Evolutionary conservation across 2,329 filamentous ascomycete species (phyloP), one percentile per base, ranked within the genome.

Genomic region (Aspergillus ibericus): DNA sequence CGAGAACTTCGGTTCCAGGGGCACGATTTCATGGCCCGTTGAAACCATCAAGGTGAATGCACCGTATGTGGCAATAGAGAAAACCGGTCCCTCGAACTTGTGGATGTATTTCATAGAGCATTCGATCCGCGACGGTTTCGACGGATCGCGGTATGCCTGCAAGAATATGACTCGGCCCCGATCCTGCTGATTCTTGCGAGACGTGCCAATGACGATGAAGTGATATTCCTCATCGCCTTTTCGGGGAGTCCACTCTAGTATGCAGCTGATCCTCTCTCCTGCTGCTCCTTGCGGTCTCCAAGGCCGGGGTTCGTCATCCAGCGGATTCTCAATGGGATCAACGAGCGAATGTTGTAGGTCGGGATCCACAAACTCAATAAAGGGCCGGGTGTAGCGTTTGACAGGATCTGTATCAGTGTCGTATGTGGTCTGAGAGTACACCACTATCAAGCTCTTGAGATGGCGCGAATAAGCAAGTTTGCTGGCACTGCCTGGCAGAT

Each of bases 31-130:
- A 27, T 69, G 75, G 6, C 80, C 81, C 22, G 77, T 73, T 25
- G 78, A 79, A 12, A 80, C 75, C 44, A 84, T 74, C 32, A 81
- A 66, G 20, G 76, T 78, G 27, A 69, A 75, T 49, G 71, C 68
- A 2, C 71, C 71, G 59, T 60, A 87, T 78, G 61, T 78, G 73
- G 69, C 85, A 83, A 73, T 83, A 81, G 63, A 89, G 81, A 49
- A 89, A 71, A 59, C 84, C 78, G 57, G 71, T 1, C 66, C 65
- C 7, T 74, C 69, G 29, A 75, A 72, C 20, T 57, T 61, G 58
- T 76, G 71, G 50, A 75, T 66, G 53, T 76, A 69, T 55, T 76
- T 77, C 36, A 75, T 69, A 15, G 60, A 63, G 38, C 73, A 73
- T 38, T 72, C 67, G 29, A 77, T 70, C 4, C 63, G 67, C 1